Evolutionary conservation across 495 filamentous ascomycete genomes (phyloP).

Genomic region (Neurospora sp.): DNA sequence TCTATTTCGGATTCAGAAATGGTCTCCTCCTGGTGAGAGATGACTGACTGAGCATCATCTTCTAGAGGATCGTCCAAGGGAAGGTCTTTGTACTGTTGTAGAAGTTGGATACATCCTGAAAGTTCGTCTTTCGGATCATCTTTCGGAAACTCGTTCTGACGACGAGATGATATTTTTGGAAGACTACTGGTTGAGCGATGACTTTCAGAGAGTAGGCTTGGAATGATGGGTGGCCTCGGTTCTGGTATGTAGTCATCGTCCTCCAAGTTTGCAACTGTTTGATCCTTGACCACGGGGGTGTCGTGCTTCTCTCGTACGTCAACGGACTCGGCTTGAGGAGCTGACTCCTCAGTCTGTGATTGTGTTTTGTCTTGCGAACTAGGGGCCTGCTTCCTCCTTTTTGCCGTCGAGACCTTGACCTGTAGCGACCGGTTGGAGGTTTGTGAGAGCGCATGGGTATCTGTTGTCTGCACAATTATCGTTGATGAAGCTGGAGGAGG

Average conservation of each 20-base stretch:
- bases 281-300: background rate
- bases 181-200: background rate
- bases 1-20: slow-evolving; percentile 7
- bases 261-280: background rate
- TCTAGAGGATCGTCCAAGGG: slow-evolving; percentile 29
- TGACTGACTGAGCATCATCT: slow-evolving; percentile 17
- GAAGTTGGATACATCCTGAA: slow-evolving; percentile 22
- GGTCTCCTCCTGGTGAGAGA: slow-evolving; percentile 4
- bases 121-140: slow-evolving; percentile 19
- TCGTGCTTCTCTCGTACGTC: background rate
- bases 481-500: background rate
- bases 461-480: background rate
- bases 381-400: slow-evolving; percentile 1
- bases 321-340: background rate
- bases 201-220: background rate
- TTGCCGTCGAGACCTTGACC: slow-evolving; percentile 17
- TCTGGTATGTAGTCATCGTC: background rate
- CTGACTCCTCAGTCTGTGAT: slow-evolving; percentile 5
- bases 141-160: background rate
- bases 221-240: background rate
- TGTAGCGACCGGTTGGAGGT: slow-evolving; percentile 17
- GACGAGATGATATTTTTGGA: background rate
- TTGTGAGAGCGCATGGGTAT: slow-evolving; percentile 19
- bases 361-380: slow-evolving; percentile 3
- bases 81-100: slow-evolving; percentile 26